These are phyloP conservation scores for Penicillium sp. DNA, from an alignment of 2,329 filamentous ascomycete species.

Conservation along the genomic window DNA sequence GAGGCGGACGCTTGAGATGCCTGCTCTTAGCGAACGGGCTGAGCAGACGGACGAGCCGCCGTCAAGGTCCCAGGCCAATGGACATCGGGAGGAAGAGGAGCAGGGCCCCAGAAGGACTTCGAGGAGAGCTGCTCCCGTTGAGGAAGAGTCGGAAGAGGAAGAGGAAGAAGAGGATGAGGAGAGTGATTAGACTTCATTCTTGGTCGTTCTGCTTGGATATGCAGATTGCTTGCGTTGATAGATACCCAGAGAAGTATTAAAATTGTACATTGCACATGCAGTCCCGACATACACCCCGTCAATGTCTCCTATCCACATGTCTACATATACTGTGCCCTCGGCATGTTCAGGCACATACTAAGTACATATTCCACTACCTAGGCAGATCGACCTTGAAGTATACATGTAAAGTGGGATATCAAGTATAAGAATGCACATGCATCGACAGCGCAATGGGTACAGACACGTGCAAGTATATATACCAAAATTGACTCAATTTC, in stretches of 20 bases:
- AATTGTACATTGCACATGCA: not conserved
- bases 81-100: not conserved
- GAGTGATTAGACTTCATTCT: not conserved
- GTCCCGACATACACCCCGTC: too few species aligned
- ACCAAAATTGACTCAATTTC: too few species aligned
- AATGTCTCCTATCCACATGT: too few species aligned
- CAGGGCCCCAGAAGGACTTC: constrained; percentile 10
- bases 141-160: constrained; percentile 1
- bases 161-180: constrained; percentile 7
- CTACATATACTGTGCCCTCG: too few species aligned
- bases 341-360: too few species aligned
- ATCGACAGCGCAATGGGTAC: too few species aligned
- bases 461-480: too few species aligned
- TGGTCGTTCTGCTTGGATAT: not conserved
- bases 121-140: constrained; percentile 7
- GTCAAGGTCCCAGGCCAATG: not conserved
- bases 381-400: too few species aligned
- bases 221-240: not conserved
- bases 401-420: too few species aligned
- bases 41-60: not conserved
- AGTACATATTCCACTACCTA: too few species aligned
- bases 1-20: constrained; percentile 61
- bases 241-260: not conserved
- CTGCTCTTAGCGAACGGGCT: constrained; percentile 10
- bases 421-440: too few species aligned